phyloP scores from a whole-genome alignment of 345 rosid species.

The Boechera stricta region DNA sequence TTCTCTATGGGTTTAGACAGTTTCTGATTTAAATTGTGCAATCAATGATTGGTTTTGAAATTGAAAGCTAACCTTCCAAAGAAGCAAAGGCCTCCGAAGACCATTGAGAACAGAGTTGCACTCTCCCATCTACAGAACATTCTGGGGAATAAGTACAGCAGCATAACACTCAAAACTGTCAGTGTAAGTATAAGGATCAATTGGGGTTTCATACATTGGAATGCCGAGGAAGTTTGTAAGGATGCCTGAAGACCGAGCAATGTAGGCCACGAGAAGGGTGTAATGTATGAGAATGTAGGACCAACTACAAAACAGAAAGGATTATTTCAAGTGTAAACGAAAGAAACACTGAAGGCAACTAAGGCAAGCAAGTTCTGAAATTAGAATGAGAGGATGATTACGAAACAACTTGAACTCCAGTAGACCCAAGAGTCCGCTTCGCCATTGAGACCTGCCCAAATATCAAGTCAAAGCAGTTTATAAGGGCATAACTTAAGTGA shows the following conservation, averaged over 20 bases:
- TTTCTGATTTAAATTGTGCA: not conserved
- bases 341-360: conserved; percentile 2
- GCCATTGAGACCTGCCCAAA: conserved; percentile 89
- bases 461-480: conserved; percentile 16
- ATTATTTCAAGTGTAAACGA: conserved; percentile 4
- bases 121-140: conserved; percentile 88
- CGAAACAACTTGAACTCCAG: conserved; percentile 93
- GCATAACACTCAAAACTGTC: conserved; percentile 9
- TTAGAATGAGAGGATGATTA: conserved; percentile 45
- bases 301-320: conserved; percentile 70
- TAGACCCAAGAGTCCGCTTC: conserved; percentile 74
- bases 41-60: not conserved
- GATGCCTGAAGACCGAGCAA: conserved; percentile 95
- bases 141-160: conserved; percentile 25
- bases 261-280: conserved; percentile 87
- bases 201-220: conserved; percentile 62
- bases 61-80: conserved; percentile 73
- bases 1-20: not conserved
- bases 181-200: conserved; percentile 17
- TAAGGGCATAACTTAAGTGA: not conserved
- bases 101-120: conserved; percentile 71
- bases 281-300: conserved; percentile 89
- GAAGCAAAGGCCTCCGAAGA: conserved; percentile 83
- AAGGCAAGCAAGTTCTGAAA: conserved; percentile 17
- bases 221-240: conserved; percentile 73